Percentiles rank a stretch among this genome's conserved stretches.
These are phyloP conservation scores for Echeveria elegans DNA, from an alignment of 164 flowering plant species.

Conservation along the genomic window DNA sequence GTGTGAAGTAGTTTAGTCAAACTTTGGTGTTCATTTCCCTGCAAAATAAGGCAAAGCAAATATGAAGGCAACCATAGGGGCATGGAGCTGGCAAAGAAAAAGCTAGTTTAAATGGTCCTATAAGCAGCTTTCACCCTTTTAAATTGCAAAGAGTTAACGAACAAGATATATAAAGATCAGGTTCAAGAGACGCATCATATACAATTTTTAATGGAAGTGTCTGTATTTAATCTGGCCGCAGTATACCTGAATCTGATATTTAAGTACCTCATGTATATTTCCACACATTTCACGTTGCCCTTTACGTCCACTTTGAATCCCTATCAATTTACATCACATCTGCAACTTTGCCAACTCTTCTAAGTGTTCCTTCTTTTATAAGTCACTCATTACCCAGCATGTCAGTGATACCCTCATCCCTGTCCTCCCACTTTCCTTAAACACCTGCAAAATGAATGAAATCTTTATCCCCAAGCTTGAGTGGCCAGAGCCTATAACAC, in stretches of 20 bases:
- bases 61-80: background rate
- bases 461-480: conserved; percentile 14
- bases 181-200: background rate
- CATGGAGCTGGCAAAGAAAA: background rate
- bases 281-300: background rate
- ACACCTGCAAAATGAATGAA: background rate
- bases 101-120: background rate
- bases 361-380: background rate
- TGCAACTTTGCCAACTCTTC: background rate
- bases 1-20: background rate
- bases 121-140: background rate
- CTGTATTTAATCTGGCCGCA: background rate
- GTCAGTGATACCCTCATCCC: background rate
- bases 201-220: background rate
- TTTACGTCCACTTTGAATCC: background rate
- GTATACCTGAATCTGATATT: background rate
- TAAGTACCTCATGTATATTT: background rate
- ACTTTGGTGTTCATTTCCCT: background rate
- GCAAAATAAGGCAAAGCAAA: background rate
- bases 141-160: background rate
- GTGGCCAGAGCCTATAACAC: conserved; percentile 90
- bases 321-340: background rate
- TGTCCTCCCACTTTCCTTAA: background rate
- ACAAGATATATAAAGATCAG: background rate
- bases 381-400: background rate